These are phyloP conservation scores for Lyophyllum semitale DNA, from an alignment of 768 basidiomycete genomes.

Conservation along the genomic window DNA sequence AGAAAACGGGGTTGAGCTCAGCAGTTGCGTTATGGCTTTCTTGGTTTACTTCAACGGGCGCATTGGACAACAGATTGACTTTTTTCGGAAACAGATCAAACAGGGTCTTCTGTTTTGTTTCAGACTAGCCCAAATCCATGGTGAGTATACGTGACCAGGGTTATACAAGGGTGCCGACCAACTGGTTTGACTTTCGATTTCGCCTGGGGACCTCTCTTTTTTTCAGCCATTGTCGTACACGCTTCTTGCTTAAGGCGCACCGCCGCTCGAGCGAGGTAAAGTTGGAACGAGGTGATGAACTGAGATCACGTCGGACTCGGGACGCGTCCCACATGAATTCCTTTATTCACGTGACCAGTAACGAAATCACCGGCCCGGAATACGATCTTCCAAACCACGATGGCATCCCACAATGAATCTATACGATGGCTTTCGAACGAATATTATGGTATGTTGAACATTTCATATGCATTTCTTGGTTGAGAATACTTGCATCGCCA, in stretches of 20 bases:
- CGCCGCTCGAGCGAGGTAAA: background rate
- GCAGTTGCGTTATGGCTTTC: background rate
- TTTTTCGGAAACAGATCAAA: constrained; percentile 38
- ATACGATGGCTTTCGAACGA: constrained; percentile 37
- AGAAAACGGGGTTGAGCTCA: background rate
- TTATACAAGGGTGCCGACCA: constrained; percentile 13
- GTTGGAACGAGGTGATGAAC: no score
- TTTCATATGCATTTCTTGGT: background rate
- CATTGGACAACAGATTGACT: background rate
- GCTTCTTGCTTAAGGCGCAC: background rate
- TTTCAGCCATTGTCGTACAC: constrained; percentile 23
- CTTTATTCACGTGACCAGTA: background rate
- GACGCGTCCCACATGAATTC: background rate
- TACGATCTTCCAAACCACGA: background rate
- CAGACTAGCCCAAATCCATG: constrained; percentile 6
- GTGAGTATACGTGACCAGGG: constrained; percentile 4
- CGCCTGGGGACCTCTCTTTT: constrained; percentile 20
- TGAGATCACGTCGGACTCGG: no score
- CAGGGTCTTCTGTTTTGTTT: constrained; percentile 40
- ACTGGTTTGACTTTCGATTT: constrained; percentile 29
- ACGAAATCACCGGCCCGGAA: background rate
- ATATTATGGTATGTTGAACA: constrained; percentile 37
- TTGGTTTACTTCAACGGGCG: background rate
- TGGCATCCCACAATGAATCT: background rate
- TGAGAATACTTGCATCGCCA: constrained; percentile 21